Conservation (phyloP, 225 moss, liverwort and hornwort genomes). For the Sphagnum contortum region DNA sequence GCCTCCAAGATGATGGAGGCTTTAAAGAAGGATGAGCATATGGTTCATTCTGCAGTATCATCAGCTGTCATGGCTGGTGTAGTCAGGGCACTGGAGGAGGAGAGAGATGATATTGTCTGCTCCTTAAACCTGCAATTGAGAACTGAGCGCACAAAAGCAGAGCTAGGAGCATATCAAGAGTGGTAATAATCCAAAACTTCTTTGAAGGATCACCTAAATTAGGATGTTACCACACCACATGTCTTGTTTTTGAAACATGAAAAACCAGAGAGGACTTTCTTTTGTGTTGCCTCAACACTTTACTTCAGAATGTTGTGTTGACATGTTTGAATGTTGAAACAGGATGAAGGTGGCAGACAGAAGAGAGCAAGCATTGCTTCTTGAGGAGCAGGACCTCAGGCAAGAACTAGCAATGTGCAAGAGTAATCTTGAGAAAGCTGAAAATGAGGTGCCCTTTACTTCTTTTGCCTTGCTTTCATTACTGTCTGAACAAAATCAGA, state of each 20-base stretch:
- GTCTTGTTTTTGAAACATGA: too few relatives aligned
- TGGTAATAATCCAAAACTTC: constrained; percentile 21
- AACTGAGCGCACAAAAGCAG: constrained; percentile 61
- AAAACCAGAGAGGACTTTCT: too few relatives aligned
- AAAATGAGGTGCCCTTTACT: constrained; percentile 45
- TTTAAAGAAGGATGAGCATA: constrained; percentile 32
- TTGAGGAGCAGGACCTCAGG: constrained; percentile 55
- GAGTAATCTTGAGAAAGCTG: constrained; percentile 64
- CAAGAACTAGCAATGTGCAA: constrained; percentile 59
- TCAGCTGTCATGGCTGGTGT: constrained; percentile 60
- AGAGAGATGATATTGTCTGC: constrained; percentile 59
- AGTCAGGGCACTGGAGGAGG: constrained; percentile 58
- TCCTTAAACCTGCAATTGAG: constrained; percentile 55
- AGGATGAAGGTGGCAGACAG: constrained; percentile 72
- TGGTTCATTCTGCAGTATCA: constrained; percentile 57
- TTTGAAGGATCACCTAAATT: not conserved
- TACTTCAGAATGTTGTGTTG: constrained; percentile 27
- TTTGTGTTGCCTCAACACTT: constrained; percentile 17
- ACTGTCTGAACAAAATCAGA: too few relatives aligned
- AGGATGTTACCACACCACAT: not conserved
- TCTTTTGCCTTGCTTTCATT: too few relatives aligned
- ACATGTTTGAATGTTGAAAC: constrained; percentile 55
- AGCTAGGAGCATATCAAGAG: constrained; percentile 57
- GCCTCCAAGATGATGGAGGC: constrained; percentile 26
- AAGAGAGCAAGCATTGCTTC: constrained; percentile 63